Evolutionary conservation across 352 stramenopile genomes (phyloP), one percentile per base, ranked within the genome.

Genomic region (Phytophthora fragariaefolia): DNA sequence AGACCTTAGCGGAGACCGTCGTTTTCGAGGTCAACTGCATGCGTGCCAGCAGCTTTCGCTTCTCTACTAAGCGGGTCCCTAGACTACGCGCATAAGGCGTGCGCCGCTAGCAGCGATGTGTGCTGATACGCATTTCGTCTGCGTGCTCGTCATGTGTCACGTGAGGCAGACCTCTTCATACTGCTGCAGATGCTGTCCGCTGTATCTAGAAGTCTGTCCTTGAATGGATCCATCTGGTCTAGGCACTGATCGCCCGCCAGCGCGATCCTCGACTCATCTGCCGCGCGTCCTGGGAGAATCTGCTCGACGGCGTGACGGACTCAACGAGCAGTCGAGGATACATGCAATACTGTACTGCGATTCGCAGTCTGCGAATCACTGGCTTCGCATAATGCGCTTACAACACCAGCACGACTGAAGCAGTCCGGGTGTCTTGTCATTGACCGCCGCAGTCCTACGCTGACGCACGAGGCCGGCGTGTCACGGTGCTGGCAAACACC

Each of bases 161-260:
- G n/a, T 10, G 45, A 22, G 49, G 8, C 59, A 61, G 49, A 57
- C 50, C 17, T 10, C 50, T 62, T 42, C 24, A 42, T 34, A 24
- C n/a, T n/a, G 15, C 30, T 59, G 6, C 30, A 28, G 58, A 52
- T 50, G 53, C 63, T 55, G 38, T 48, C 13, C 26, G 43, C 58
- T 34, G n/a, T n/a, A 58, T 55, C 64, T 54, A 38, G 1, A 22
- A 43, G 47, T 49, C 30, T 66, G 40, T 13, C 40, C 20, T 47
- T 12, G 36, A 60, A 24, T 59, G 58, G 36, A 60, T 69, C 65
- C 65, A 69, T 60, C 65, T 69, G 65, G 38, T 69, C 65, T 34
- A 51, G 50, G 30, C 65, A 15, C 65, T 71, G 58, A 72, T 63
- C 20, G 46, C 51, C 64, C 48, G 48, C 64, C 64, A 54, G 30